phyloP scores from a whole-genome alignment of 2,329 filamentous ascomycete species.

The Alternaria ventricosa region DNA sequence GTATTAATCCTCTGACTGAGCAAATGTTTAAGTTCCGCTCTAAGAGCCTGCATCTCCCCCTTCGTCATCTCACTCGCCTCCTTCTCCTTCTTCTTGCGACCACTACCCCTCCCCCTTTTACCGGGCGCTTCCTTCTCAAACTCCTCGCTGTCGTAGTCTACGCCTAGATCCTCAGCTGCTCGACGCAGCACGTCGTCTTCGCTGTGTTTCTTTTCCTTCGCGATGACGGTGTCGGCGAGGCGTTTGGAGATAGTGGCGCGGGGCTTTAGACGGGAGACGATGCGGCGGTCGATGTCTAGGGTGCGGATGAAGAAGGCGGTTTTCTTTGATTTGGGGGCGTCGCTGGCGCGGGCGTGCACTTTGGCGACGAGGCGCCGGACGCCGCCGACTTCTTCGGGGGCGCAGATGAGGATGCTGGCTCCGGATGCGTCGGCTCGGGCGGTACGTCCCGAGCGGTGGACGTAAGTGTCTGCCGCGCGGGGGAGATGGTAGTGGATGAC shows the following conservation, averaged over 20 bases:
- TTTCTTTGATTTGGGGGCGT: slow-evolving; percentile 57
- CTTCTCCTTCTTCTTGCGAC: slow-evolving; percentile 76
- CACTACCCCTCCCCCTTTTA: slow-evolving; percentile 68
- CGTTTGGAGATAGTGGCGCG: slow-evolving; percentile 83
- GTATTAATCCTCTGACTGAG: slow-evolving; percentile 79
- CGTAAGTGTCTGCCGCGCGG: slow-evolving; percentile 88
- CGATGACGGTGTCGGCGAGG: slow-evolving; percentile 80
- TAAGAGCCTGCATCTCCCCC: slow-evolving; percentile 72
- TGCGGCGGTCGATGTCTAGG: slow-evolving; percentile 80
- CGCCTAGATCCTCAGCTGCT: slow-evolving; percentile 89
- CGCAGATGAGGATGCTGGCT: slow-evolving; percentile 85
- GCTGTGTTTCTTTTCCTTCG: slow-evolving; percentile 84
- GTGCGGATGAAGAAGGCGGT: slow-evolving; percentile 74
- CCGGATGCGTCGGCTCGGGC: slow-evolving; percentile 81
- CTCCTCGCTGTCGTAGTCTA: slow-evolving; percentile 91
- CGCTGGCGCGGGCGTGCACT: slow-evolving; percentile 71
- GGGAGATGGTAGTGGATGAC: slow-evolving; percentile 97
- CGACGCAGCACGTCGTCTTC: slow-evolving; percentile 84
- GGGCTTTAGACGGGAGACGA: slow-evolving; percentile 77
- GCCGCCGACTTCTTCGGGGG: slow-evolving; percentile 86
- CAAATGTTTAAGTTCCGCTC: slow-evolving; percentile 74
- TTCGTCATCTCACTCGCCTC: slow-evolving; percentile 73
- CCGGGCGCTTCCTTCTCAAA: slow-evolving; percentile 68
- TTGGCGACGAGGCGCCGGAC: slow-evolving; percentile 85
- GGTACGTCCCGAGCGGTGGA: slow-evolving; percentile 93